Evolutionary conservation across 2,329 filamentous ascomycete genomes (phyloP).

Genomic region (Zymoseptoria pseudotritici): DNA sequence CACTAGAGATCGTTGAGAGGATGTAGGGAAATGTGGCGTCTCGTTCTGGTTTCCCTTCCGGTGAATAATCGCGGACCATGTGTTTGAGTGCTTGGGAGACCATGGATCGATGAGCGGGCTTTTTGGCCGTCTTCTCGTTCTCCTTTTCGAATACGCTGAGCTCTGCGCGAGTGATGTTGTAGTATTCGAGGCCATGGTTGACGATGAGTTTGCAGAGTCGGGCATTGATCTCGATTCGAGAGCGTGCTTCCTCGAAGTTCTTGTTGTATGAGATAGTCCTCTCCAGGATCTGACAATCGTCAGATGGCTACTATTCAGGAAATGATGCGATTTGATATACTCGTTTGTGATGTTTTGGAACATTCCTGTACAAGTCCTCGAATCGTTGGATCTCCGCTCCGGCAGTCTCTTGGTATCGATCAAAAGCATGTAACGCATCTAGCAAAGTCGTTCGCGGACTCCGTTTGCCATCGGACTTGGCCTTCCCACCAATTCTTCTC

Average conservation of each 20-base stretch:
- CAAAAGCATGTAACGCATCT: conserved; percentile 65
- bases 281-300: conserved; percentile 8
- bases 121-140: conserved; percentile 59
- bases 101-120: conserved; percentile 1
- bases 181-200: conserved; percentile 40
- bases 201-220: conserved; percentile 69
- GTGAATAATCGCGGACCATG: conserved; percentile 88
- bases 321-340: not conserved
- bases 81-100: conserved; percentile 74
- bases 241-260: conserved; percentile 23
- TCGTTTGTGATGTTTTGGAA: conserved; percentile 10
- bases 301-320: not conserved
- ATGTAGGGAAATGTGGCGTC: conserved; percentile 57
- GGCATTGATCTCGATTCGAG: conserved; percentile 77
- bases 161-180: conserved; percentile 11
- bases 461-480: not conserved
- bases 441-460: conserved; percentile 70
- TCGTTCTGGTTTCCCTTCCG: conserved; percentile 67
- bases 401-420: conserved; percentile 34
- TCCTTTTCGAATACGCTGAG: conserved; percentile 11
- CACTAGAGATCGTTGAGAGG: conserved; percentile 41
- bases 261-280: conserved; percentile 9
- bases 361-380: conserved; percentile 12
- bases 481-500: not conserved
- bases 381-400: conserved; percentile 13